Percentiles rank a stretch among this genome's conserved stretches.
phyloP scores from a whole-genome alignment of 1,139 yeast genomes.

The Taphrina deformans region DNA sequence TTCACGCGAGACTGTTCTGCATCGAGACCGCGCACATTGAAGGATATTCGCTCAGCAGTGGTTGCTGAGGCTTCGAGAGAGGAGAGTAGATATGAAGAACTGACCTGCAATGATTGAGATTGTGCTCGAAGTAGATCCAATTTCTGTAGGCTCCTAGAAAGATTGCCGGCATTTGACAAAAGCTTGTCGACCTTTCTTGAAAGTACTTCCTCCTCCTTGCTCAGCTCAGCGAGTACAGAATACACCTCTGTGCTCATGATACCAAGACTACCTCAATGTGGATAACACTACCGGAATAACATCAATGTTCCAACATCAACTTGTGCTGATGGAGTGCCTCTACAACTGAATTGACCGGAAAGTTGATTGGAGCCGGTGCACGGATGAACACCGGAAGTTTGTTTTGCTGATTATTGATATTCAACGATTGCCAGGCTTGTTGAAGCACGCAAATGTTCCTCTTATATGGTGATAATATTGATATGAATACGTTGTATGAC shows the following conservation, averaged over 20 bases:
- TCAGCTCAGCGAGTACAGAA: slow-evolving; percentile 5
- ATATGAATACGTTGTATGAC: too few species aligned
- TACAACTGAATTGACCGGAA: too few species aligned
- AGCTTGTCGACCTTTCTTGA: slow-evolving; percentile 17
- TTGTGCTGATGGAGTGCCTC: too few species aligned
- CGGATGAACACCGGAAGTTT: not conserved
- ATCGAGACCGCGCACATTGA: slow-evolving; percentile 31
- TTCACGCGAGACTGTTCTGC: slow-evolving; percentile 66
- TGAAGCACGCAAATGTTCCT: too few species aligned
- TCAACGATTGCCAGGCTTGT: not conserved
- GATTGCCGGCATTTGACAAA: slow-evolving; percentile 25
- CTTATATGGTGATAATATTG: too few species aligned
- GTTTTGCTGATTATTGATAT: slow-evolving; percentile 6
- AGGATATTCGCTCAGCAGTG: slow-evolving; percentile 27
- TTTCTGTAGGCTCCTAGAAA: slow-evolving; percentile 21
- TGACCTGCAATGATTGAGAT: slow-evolving; percentile 22
- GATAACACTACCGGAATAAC: not conserved
- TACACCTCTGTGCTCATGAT: slow-evolving; percentile 14
- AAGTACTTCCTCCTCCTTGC: slow-evolving; percentile 16
- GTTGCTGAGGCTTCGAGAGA: slow-evolving; percentile 16
- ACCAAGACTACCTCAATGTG: not conserved
- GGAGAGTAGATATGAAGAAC: slow-evolving; percentile 21
- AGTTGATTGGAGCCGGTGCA: not conserved
- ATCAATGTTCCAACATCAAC: too few species aligned
- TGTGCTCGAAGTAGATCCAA: slow-evolving; percentile 26